phyloP scores from a whole-genome alignment of 75 land plant genomes.

The Chamaecyparis obtusa region DNA sequence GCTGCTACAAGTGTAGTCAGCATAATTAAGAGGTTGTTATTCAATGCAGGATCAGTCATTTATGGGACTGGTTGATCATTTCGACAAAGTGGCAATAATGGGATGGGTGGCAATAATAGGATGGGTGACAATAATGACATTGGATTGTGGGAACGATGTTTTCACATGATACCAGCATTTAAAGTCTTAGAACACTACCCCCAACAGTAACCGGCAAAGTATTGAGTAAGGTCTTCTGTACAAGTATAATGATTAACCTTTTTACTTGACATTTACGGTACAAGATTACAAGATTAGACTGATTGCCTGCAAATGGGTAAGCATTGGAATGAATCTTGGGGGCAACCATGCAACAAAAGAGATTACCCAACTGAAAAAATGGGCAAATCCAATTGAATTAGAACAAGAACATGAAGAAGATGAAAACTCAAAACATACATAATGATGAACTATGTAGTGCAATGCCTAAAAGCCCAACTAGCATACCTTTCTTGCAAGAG shows the following conservation, averaged over 20 bases:
- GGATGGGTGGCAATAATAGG: neutral
- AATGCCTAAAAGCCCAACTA: neutral
- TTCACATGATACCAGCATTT: neutral
- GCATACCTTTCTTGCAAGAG: slow-evolving; percentile 67
- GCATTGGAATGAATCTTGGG: too few species aligned
- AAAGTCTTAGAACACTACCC: neutral
- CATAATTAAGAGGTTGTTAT: neutral
- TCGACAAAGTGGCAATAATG: neutral
- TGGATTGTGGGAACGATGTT: neutral
- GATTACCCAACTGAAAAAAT: neutral
- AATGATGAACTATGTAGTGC: neutral
- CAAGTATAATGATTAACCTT: too few species aligned
- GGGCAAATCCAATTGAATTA: neutral
- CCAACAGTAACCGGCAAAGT: too few species aligned
- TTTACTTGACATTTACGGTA: too few species aligned
- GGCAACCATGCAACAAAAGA: neutral
- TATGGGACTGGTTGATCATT: neutral
- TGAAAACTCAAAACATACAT: neutral
- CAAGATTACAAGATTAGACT: too few species aligned
- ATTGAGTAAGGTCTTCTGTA: too few species aligned
- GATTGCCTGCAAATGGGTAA: too few species aligned
- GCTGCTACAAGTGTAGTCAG: neutral
- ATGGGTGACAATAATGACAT: neutral
- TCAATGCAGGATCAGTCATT: neutral
- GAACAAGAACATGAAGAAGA: neutral